Conservation (phyloP, 768 basidiomycete species). For the Pleurotus giganteus region DNA sequence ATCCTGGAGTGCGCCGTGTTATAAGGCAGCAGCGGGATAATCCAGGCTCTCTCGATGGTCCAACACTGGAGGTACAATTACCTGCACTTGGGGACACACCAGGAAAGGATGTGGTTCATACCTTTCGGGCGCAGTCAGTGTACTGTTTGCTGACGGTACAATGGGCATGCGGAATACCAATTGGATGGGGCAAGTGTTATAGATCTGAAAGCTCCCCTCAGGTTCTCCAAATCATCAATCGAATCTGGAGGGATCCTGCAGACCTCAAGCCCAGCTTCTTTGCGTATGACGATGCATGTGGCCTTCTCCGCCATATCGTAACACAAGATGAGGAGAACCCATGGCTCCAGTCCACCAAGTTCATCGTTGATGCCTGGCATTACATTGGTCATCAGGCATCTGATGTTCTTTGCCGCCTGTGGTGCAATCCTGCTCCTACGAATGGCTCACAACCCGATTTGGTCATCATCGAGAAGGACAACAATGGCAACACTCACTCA, state of each 20-base stretch:
- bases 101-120: constrained; percentile 12
- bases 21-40: constrained; percentile 18
- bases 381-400: constrained; percentile 17
- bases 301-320: constrained; percentile 21
- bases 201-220: constrained; percentile 20
- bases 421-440: constrained; percentile 21
- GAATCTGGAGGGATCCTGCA: constrained; percentile 14
- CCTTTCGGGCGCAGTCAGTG: constrained; percentile 12
- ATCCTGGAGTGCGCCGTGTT: constrained; percentile 24
- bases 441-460: constrained; percentile 21
- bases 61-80: constrained; percentile 4
- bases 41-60: not conserved
- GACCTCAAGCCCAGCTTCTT: constrained; percentile 16
- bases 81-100: constrained; percentile 10
- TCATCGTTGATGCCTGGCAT: constrained; percentile 27
- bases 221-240: constrained; percentile 17
- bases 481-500: constrained; percentile 13
- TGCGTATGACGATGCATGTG: constrained; percentile 20
- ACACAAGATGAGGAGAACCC: constrained; percentile 15
- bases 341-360: constrained; percentile 18
- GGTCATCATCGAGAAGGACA: constrained; percentile 11
- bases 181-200: constrained; percentile 22
- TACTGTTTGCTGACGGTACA: constrained; percentile 20
- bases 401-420: constrained; percentile 16
- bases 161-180: constrained; percentile 24